Base-by-base conservation (phyloP, 768 basidiomycete species). In the Austroboletus eburneus region DNA sequence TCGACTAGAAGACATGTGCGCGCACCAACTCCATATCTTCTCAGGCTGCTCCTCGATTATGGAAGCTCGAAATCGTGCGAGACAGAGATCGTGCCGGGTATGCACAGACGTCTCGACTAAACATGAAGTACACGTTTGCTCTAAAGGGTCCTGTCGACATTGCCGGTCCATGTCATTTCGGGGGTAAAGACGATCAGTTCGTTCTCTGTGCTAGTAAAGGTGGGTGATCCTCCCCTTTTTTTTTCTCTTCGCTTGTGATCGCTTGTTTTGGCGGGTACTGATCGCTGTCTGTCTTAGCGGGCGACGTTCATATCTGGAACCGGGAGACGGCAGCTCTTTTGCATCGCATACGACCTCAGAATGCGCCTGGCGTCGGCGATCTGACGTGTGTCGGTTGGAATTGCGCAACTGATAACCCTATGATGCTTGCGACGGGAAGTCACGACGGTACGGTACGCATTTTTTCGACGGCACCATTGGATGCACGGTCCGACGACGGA, bases 231-330 rank as follows among this genome's bases (percentile, higher is more conserved):
- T 20, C 14, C 9, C 23, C 38, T 25, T 23, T 9, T 10, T 17
- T 20, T 21, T 33, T 23, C 37, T 21, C 22, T 10, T 16, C 16
- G 23, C 20, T 33, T 18, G 9, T 43, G 10, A 10, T 20, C n/a
- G n/a, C 16, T 30, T 2, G 24, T 33, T 17, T 4, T 9, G 33
- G n/a, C n/a, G 30, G 4, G 46, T 33, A 27, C 46, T 50, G 13
- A 46, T 42, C 6, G 17, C 32, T n/a, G n/a, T 46, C 34, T 17
- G 36, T 37, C 20, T 29, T 49, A 89, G 88, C 78, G 50, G 89
- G 89, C 4, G 85, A 89, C 56, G 82, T 91, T 13, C 83, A 87
- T 58, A 86, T 91, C 12, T 91, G 89, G 89, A 89, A 91, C 57
- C 79, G 81, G 49, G 87, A 90, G 66, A 85, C 84, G 10, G 89